Evolutionary conservation across 202 grass and related monocot species (phyloP), one percentile per base, ranked within the genome.

Genomic region (Brachypodium distachyon): DNA sequence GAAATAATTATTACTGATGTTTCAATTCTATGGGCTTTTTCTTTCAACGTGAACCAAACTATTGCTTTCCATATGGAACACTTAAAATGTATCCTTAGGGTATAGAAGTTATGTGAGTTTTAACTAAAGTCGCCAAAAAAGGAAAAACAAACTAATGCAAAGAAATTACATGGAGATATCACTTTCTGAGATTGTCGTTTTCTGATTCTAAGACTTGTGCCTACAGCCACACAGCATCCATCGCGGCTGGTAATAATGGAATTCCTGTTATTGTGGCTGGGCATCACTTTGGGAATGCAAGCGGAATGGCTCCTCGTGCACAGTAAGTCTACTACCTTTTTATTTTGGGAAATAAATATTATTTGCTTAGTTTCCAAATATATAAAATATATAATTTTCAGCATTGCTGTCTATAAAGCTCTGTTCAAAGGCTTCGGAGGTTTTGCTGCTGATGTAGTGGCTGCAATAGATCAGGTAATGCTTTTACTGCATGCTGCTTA

Each of bases 401-500:
- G 96, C 74, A 85, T 99, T 79, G 91, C 96, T 85, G 89, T 95
- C 74, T 99, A 99, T 84, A 99, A 99, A 88, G 96, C 96, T 81
- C 87, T 99, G 46, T 99, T 95, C 75, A 99, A 92, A 92, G 90
- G 96, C 76, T 99, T 99, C 53, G 96, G 96, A 41, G 96, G 96
- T 75, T 99, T 99, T 88, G 91, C 96, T 90, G 96, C 96, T 79
- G 96, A 99, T 90, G 92, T 99, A 77, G 96, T 99, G 13, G 91
- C 96, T 77, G 96, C 96, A 58, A 99, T 99, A 66, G 96, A 99
- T 76, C 96, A 99, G 92, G 96, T 95, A 84, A 81, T 56, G 47
- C 6, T 70, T 53, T 66, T 49, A 77, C 39, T 65, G 42, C 67
- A 42, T 42, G 23, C 25, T 76, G 29, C 9, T 74, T 79, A 33